Conservation (phyloP, 2,329 filamentous ascomycete species). For the Claviceps paspali region DNA sequence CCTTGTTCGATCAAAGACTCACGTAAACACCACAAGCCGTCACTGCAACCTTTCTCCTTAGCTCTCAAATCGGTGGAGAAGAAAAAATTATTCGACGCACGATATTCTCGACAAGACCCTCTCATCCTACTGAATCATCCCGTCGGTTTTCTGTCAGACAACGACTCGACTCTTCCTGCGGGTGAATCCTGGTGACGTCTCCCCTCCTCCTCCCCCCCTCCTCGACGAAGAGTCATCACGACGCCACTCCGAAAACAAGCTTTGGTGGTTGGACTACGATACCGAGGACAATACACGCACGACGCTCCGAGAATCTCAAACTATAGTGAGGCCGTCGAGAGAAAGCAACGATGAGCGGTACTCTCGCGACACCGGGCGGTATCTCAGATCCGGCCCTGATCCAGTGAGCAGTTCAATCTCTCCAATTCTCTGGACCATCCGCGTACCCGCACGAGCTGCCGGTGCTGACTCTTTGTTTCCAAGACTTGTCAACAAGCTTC, state of each 20-base stretch:
- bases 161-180: not conserved
- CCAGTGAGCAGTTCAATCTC: slow-evolving; percentile 30
- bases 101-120: not conserved
- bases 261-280: not conserved
- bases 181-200: slow-evolving; percentile 2
- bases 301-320: not conserved
- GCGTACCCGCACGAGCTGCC: not conserved
- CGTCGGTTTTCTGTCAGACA: not conserved
- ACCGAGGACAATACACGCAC: not conserved
- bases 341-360: slow-evolving; percentile 17
- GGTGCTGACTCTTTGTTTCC: slow-evolving; percentile 3
- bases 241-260: slow-evolving; percentile 1
- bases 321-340: slow-evolving; percentile 4
- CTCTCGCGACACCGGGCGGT: slow-evolving; percentile 34
- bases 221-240: slow-evolving; percentile 1
- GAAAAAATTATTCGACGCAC: not conserved
- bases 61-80: too few relatives aligned
- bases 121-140: not conserved
- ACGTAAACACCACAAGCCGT: slow-evolving; percentile 5
- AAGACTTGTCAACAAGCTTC: slow-evolving; percentile 91
- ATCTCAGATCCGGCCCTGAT: slow-evolving; percentile 54
- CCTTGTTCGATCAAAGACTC: slow-evolving; percentile 12
- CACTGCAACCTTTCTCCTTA: slow-evolving; percentile 1
- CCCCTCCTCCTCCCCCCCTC: too few relatives aligned
- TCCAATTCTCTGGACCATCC: not conserved